Percentiles rank a stretch among this genome's conserved stretches.
These are phyloP conservation scores for Ganoderma sinense DNA, from an alignment of 1,284 basidiomycete species.

Conservation along the genomic window DNA sequence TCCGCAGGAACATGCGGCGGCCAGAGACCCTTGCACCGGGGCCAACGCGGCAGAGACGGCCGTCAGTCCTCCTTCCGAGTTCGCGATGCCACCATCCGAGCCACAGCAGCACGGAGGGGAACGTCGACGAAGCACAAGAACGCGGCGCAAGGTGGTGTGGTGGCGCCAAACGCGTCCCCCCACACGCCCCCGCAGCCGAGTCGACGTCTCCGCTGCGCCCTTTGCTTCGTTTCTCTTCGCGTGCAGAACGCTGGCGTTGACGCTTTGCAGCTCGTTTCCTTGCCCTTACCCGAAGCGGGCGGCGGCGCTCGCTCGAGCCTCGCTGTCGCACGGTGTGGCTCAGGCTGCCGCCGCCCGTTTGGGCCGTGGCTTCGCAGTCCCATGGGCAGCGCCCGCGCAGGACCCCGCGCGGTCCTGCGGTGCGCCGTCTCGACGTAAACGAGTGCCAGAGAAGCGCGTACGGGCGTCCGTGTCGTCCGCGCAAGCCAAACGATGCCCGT, in stretches of 20 bases:
- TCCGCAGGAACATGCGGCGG: not conserved
- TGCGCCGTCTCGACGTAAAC: conserved; percentile 23
- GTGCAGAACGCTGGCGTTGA: not conserved
- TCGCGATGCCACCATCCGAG: not conserved
- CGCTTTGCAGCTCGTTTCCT: conserved; percentile 3
- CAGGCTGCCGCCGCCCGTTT: conserved; percentile 12
- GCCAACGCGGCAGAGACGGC: not conserved
- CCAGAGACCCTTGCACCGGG: not conserved
- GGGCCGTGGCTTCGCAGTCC: conserved; percentile 20
- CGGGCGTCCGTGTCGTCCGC: conserved; percentile 23
- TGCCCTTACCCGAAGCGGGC: not conserved
- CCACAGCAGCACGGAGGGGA: not conserved
- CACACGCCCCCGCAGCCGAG: not conserved
- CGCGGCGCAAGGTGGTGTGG: not conserved
- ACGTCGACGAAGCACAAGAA: not conserved
- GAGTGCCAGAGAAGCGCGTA: conserved; percentile 14
- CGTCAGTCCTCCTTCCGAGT: not conserved
- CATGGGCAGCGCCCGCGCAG: not conserved
- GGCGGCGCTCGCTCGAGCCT: conserved; percentile 5
- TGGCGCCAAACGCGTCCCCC: not conserved
- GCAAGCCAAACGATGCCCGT: conserved; percentile 4
- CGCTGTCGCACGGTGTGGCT: conserved; percentile 20
- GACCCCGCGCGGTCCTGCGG: conserved; percentile 14
- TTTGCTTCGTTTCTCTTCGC: conserved; percentile 4
- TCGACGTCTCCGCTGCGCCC: not conserved